Conservation (phyloP, 495 filamentous ascomycete species). For the Penicillium egyptiacum region DNA sequence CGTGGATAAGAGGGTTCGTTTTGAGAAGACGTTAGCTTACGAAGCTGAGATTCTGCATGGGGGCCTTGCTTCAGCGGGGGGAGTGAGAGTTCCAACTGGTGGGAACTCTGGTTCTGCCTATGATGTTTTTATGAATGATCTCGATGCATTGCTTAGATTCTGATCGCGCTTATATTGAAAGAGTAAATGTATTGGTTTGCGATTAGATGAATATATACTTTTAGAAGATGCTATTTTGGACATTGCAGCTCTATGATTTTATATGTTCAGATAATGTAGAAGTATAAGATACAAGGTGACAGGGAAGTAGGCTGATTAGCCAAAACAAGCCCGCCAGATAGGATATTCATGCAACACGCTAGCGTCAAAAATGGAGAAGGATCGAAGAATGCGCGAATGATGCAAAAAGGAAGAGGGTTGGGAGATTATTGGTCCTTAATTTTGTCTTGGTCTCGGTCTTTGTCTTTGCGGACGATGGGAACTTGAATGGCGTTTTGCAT, state of each 20-base stretch:
- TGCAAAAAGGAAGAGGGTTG: neutral
- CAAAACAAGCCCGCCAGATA: constrained; percentile 15
- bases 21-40: neutral
- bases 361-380: constrained; percentile 12
- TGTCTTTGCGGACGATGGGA: constrained; percentile 7
- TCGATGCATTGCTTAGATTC: constrained; percentile 17
- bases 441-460: constrained; percentile 1
- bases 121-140: constrained; percentile 11
- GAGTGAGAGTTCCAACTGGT: neutral
- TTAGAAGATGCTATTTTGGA: neutral
- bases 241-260: constrained; percentile 8
- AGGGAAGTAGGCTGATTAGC: neutral
- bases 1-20: neutral
- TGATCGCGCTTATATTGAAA: neutral
- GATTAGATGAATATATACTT: neutral
- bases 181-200: neutral
- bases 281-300: constrained; percentile 8
- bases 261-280: constrained; percentile 14
- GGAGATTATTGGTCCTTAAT: neutral
- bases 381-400: constrained; percentile 1
- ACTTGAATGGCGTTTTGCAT: constrained; percentile 38
- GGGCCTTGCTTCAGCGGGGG: neutral
- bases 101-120: neutral
- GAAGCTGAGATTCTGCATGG: neutral
- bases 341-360: constrained; percentile 28